A percentile compares a stretch with the other conserved stretches of the same genome.
phyloP scores from a whole-genome alignment of 2,329 filamentous ascomycete genomes.

The Xylaria polymorpha region DNA sequence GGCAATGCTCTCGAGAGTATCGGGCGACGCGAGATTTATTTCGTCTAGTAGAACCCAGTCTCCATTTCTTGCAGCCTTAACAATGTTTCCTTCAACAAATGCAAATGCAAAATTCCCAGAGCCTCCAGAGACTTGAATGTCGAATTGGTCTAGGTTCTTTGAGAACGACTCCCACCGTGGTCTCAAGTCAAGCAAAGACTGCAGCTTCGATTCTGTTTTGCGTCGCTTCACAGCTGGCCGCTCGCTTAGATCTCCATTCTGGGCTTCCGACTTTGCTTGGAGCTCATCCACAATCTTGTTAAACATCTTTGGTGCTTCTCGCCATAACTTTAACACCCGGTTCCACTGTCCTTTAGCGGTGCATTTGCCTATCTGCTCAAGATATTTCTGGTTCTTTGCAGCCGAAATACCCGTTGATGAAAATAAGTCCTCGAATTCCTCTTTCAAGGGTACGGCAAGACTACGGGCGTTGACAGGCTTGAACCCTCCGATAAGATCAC shows the following conservation, averaged over 20 bases:
- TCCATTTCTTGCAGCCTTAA: constrained; percentile 94
- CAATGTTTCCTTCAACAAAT: constrained; percentile 94
- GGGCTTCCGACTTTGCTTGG: constrained; percentile 55
- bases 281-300: constrained; percentile 73
- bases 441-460: constrained; percentile 87
- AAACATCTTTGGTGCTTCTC: constrained; percentile 89
- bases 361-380: constrained; percentile 82
- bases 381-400: constrained; percentile 87
- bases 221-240: constrained; percentile 77
- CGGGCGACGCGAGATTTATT: constrained; percentile 94
- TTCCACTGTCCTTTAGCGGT: constrained; percentile 87
- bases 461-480: constrained; percentile 94
- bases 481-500: constrained; percentile 95
- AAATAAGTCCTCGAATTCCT: constrained; percentile 93
- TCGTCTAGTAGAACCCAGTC: constrained; percentile 98
- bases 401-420: constrained; percentile 84
- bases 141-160: constrained; percentile 78
- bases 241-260: constrained; percentile 54
- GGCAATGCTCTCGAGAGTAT: constrained; percentile 92
- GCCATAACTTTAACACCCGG: constrained; percentile 87
- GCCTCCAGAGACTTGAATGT: constrained; percentile 79
- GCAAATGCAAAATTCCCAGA: constrained; percentile 88
- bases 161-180: constrained; percentile 85
- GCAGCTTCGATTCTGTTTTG: constrained; percentile 74
- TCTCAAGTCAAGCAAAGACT: constrained; percentile 67